phyloP scores from a whole-genome alignment of 257 asterid genomes.

The Solanum clarkiae region DNA sequence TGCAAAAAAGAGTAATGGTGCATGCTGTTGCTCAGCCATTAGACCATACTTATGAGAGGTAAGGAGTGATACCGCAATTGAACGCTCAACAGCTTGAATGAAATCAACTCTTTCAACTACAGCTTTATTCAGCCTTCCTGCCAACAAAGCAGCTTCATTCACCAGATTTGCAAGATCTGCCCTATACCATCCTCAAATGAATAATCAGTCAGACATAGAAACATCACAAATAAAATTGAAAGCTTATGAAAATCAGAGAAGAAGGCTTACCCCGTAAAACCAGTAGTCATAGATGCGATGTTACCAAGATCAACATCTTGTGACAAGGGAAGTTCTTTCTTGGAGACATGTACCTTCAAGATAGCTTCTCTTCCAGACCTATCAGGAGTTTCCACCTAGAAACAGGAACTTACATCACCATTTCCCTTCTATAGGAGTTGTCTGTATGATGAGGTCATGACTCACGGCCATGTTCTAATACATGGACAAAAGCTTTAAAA shows the following conservation, averaged over 20 bases:
- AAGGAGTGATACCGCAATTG: constrained; percentile 60
- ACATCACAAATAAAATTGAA: neutral
- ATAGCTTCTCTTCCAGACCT: constrained; percentile 93
- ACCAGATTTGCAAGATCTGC: constrained; percentile 99
- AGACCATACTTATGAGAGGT: neutral
- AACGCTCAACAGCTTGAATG: constrained; percentile 92
- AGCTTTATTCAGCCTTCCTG: constrained; percentile 70
- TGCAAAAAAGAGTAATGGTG: neutral
- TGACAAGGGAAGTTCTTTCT: constrained; percentile 89
- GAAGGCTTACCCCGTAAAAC: constrained; percentile 84
- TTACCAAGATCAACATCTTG: constrained; percentile 66
- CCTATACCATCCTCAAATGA: constrained; percentile 38
- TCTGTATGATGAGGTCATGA: neutral
- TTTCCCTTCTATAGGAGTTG: neutral
- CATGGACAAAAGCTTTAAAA: neutral
- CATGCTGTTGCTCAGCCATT: neutral
- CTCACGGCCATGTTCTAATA: neutral
- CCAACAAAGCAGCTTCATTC: constrained; percentile 97
- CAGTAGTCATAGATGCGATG: constrained; percentile 95
- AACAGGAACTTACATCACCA: neutral
- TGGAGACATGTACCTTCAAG: constrained; percentile 75
- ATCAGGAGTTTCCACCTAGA: constrained; percentile 97
- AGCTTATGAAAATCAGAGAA: neutral
- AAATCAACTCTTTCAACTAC: constrained; percentile 84
- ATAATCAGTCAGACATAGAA: neutral